Percentiles rank a stretch among this genome's conserved stretches.
These are phyloP conservation scores for Sutorius eximius DNA, from an alignment of 1,284 basidiomycete species.

Conservation along the genomic window DNA sequence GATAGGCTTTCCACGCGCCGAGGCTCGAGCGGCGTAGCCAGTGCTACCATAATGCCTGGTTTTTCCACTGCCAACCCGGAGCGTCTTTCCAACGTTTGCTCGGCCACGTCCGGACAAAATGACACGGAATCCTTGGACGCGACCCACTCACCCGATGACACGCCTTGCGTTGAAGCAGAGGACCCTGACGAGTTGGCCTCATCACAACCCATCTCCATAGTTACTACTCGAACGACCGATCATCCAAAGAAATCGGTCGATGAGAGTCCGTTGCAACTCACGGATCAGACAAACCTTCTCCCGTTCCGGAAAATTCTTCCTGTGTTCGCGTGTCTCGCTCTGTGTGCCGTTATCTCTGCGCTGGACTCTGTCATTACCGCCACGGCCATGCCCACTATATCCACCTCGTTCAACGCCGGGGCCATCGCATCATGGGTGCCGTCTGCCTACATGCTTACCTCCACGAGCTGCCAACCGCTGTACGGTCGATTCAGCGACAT, in stretches of 20 bases:
- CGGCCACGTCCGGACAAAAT: not conserved
- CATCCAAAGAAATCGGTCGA: not conserved
- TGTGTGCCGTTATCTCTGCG: constrained; percentile 57
- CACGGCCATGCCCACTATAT: constrained; percentile 69
- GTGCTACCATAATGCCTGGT: not conserved
- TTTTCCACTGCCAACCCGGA: not conserved
- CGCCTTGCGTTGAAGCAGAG: not conserved
- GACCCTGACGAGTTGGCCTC: constrained; percentile 1
- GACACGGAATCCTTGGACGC: constrained; percentile 4
- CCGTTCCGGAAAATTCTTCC: constrained; percentile 65
- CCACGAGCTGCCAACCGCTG: constrained; percentile 62
- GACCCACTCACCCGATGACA: not conserved
- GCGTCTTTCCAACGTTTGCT: not conserved
- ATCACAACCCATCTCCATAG: constrained; percentile 8
- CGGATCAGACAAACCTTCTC: constrained; percentile 77
- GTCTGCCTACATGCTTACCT: constrained; percentile 63
- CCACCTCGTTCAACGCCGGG: constrained; percentile 66
- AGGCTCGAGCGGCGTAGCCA: not conserved
- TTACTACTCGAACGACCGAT: constrained; percentile 5
- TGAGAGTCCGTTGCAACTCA: constrained; percentile 39
- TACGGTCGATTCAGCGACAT: constrained; percentile 75
- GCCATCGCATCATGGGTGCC: constrained; percentile 71
- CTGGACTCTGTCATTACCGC: constrained; percentile 69
- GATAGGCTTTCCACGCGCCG: not conserved
- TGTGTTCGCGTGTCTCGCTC: constrained; percentile 60